Evolutionary conservation across 2,329 filamentous ascomycete genomes (phyloP), one percentile per base, ranked within the genome.

Genomic region (Aspergillus thermomutatus): DNA sequence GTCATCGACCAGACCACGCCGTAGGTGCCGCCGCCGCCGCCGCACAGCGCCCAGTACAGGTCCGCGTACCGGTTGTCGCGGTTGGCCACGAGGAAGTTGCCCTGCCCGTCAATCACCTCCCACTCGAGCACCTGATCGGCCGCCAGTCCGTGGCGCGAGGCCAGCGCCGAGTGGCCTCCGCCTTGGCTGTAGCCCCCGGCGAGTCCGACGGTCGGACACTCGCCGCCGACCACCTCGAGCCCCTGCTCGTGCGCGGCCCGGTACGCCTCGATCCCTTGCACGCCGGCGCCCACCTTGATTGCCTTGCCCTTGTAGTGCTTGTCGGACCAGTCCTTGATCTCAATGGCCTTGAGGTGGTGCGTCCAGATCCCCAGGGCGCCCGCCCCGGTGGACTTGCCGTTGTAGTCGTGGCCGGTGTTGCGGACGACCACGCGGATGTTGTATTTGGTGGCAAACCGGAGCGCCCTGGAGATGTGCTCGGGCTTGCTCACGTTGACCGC

Each of bases 31-130:
- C 79, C 81, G 1, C 85, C 85, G 0, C 85, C 84, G 3, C 85
- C 84, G 45, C 76, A 76, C 1, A 87, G 69, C 1, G 85, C 86
- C 84, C 84, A 88, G 72, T 83, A 87, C 0, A 88, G 71, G 55
- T 87, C 84, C 0, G 72, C 52, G 61, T 87, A 82, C 26, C 59
- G 19, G 40, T 79, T 58, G 0, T 64, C 65, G 0, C 73, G 75
- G 3, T 75, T 80, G 0, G 83, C 83, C 2, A 69, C 78, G 1
- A 85, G 59, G n/a, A 79, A 64, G 17, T 75, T 56, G 2, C 84
- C 83, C 17, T 68, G 65, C 0, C 77, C 80, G 7, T 79, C 82
- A n/a, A 88, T 76, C 1, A 85, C 82, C 57, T 85, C 77, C 53
- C 75, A 82, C 59, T 81, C 76, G 2, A 88, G 73, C 0, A 81